Evolutionary conservation across 2,329 filamentous ascomycete genomes (phyloP), one percentile per base, ranked within the genome.

Genomic region (Sclerotinia nivalis): DNA sequence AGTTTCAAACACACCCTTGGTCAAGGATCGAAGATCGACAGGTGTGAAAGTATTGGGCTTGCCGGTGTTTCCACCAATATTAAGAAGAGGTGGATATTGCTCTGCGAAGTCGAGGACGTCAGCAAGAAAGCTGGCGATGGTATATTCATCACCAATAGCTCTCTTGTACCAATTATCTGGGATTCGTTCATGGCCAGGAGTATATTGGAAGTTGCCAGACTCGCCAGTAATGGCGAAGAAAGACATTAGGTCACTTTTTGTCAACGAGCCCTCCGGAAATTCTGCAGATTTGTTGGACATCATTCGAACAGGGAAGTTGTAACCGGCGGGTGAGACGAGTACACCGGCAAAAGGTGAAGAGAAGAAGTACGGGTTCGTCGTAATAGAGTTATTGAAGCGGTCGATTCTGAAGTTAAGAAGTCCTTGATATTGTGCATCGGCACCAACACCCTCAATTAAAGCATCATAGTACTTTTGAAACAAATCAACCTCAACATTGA

Each of bases 51-150:
- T 83, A 77, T 87, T 83, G 12, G 83, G 80, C 1, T 78, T 80
- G n/a, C 84, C 84, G 4, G 81, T 81, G 73, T 87, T 87, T 15
- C 85, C 85, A 12, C 85, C 85, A 20, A 87, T 80, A 70, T 80
- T 81, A 28, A 77, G 79, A n/a, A 85, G 79, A 28, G 81, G 76
- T 0, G 83, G 83, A 65, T 84, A 80, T 72, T 82, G 78, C 28
- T 75, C 4, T 4, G 80, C 74, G 71, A 76, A 79, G 45, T 73
- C 72, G 9, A 83, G 69, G 5, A 83, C 73, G 72, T 85, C 84
- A 10, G 81, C 72, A 83, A 15, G 80, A 69, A 79, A 70, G 31
- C 52, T 55, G 4, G 31, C 31, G 25, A 86, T 78, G 22, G 80
- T 80, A 69, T 84, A 86, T 50, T 75, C 72, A 37, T 74, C 71